phyloP scores from a whole-genome alignment of 192 early-diverging fungal species.

The Funneliformis mosseae region DNA sequence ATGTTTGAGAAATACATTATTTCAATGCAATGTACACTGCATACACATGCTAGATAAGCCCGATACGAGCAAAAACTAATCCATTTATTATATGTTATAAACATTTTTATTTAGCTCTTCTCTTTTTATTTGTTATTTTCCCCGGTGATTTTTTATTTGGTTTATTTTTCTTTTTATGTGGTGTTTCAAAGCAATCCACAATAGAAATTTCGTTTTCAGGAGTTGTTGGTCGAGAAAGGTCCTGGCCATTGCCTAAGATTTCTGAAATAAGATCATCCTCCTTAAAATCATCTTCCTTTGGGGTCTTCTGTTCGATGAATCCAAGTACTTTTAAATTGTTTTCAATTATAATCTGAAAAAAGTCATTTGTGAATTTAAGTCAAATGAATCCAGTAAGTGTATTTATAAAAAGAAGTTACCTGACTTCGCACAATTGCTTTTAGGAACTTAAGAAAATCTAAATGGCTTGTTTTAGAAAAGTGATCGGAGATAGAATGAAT shows the following conservation, averaged over 20 bases:
- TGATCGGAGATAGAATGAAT: constrained; percentile 19
- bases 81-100: neutral
- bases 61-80: no score
- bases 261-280: constrained; percentile 22
- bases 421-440: constrained; percentile 25
- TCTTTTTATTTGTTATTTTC: constrained; percentile 18
- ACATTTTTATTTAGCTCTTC: constrained; percentile 18
- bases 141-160: constrained; percentile 3
- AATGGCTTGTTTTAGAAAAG: constrained; percentile 17
- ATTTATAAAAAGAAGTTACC: constrained; percentile 18
- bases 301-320: constrained; percentile 7
- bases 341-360: constrained; percentile 25
- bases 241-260: constrained; percentile 8
- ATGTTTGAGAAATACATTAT: no score
- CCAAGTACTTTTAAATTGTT: constrained; percentile 24
- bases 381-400: constrained; percentile 6
- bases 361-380: constrained; percentile 20
- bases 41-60: no score
- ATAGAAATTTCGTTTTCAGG: constrained; percentile 2
- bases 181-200: constrained; percentile 19
- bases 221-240: constrained; percentile 3
- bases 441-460: constrained; percentile 26
- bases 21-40: no score
- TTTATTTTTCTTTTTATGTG: neutral
- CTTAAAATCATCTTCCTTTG: constrained; percentile 19